Evolutionary conservation across 768 basidiomycete species (phyloP), one percentile per base, ranked within the genome.

Genomic region (Agrocybe pediades): DNA sequence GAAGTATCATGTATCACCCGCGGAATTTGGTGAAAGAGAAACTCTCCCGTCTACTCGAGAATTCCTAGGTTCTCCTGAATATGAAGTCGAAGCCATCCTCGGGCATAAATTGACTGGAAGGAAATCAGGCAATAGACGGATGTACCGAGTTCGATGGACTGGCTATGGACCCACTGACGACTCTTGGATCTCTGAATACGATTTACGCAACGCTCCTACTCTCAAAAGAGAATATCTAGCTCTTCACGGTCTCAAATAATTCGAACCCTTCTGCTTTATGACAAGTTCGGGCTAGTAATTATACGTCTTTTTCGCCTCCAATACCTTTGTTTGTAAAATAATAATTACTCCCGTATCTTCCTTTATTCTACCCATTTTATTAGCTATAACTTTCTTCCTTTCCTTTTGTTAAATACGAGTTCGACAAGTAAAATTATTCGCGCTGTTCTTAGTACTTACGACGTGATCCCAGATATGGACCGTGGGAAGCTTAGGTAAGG

Each of bases 131-230:
- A 61, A 60, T 23, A 55, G 55, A 0, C 27, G 55, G 2, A 40
- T 58, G 49, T 66, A 58, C 30, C 33, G 60, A 0, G 53, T 64
- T 0, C 48, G 64, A 0, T 68, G 67, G 65, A 47, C 46, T 2
- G 66, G 63, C 0, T 65, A 54, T 23, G 61, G 61, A 0, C 60
- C 66, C 0, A 33, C 58, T 0, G 57, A 63, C 7, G 65, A 69
- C 39, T 52, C 57, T 1, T 69, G 66, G 63, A 41, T 67, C 0
- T 58, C 63, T 0, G 65, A 63, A 20, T 54, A 50, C 27, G 59
- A 59, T 8, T 23, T 67, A 0, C 46, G 66, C 2, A 65, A 67
- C 30, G 57, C 65, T 2, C 65, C 63, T 0, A 53, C 52, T 25
- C 27, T 65, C n/a, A n/a, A n/a, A n/a, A n/a, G n/a, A n/a, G n/a